Evolutionary conservation across 192 early-diverging fungal genomes (phyloP), one percentile per base, ranked within the genome.

Genomic region (Dimargaris verticillata): DNA sequence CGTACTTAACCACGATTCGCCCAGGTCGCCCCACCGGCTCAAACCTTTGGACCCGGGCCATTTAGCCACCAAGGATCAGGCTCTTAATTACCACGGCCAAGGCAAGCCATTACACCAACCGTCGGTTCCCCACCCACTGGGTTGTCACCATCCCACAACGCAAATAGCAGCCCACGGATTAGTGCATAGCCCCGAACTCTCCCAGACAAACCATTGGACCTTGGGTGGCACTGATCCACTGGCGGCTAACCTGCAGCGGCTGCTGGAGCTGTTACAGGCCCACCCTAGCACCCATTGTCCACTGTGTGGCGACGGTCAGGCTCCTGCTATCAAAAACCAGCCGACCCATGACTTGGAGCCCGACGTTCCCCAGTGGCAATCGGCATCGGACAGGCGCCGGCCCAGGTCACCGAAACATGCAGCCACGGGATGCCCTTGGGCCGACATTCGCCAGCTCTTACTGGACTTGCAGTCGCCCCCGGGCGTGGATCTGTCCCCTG

Each of bases 361-460:
- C 10, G 53, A 53, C 13, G 9, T 20, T 9, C 51, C 51, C 11
- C 11, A 54, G 10, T 54, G 53, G 53, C n/a, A 54, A 15, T 22
- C 17, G 18, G 18, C 17, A 48, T 20, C 4, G 17, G 18, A 25
- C 6, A 41, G 28, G 52, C 24, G 3, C 14, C 20, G n/a, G 52
- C 28, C 52, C 20, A 53, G 22, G 17, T 33, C 55, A 13, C 15
- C 41, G 29, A 58, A 13, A 17, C 55, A 58, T 22, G 1, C n/a
- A n/a, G n/a, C 13, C 18, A 41, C 55, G 29, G 41, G 17, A 6
- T 58, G 55, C 28, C 55, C 55, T 5, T 58, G 55, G 55, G 38
- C 55, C 28, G 55, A 58, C 12, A 58, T 58, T 14, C 55, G 55
- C 12, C 55, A 22, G 41, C 15, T 58, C 14, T 18, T 53, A 13